Evolutionary conservation across 192 early-diverging fungal species (phyloP), one percentile per base, ranked within the genome.

Genomic region (Linnemannia elongata): DNA sequence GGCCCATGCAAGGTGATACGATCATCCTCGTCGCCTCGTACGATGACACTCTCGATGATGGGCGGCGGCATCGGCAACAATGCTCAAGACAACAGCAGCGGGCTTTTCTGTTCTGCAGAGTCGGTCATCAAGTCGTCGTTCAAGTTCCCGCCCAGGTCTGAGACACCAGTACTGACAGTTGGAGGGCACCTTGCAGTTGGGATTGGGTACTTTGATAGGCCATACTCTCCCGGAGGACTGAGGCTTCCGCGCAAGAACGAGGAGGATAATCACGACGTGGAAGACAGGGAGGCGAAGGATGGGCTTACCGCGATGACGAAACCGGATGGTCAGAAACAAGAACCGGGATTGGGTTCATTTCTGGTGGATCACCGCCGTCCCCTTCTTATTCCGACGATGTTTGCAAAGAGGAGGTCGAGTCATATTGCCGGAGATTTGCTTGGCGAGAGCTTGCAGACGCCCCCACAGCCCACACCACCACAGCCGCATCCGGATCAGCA

Each of bases 41-140:
- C 71, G 12, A 72, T 69, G 2, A 82, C 81, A 1, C 52, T 77
- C 52, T 38, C 75, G 15, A 39, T 74, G 17, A 55, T 75, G 8
- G n/a, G 35, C 22, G 74, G 75, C 13, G 73, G 74, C 44, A 52
- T 15, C 36, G 33, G 74, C 20, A 63, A 22, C n/a, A 27, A 74
- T 33, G 30, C 10, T 33, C 60, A 33, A 33, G 13, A 33, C 30
- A 27, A 27, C n/a, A 63, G 30, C 5, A n/a, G n/a, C n/a, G n/a
- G 27, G 9, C n/a, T 63, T 0, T 24, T 27, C 10, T 47, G 57
- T 18, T 77, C 81, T 63, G 81, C 55, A 49, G 81, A 70, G 18
- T 66, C 55, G 22, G 54, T 77, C 70, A 73, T 76, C 35, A 76
- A 77, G 52, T 77, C 81, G 41, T 36, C 70, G 3, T 82, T 82